Evolutionary conservation across 1,284 basidiomycete species (phyloP).

Genomic region (Quambalaria eucalypti): DNA sequence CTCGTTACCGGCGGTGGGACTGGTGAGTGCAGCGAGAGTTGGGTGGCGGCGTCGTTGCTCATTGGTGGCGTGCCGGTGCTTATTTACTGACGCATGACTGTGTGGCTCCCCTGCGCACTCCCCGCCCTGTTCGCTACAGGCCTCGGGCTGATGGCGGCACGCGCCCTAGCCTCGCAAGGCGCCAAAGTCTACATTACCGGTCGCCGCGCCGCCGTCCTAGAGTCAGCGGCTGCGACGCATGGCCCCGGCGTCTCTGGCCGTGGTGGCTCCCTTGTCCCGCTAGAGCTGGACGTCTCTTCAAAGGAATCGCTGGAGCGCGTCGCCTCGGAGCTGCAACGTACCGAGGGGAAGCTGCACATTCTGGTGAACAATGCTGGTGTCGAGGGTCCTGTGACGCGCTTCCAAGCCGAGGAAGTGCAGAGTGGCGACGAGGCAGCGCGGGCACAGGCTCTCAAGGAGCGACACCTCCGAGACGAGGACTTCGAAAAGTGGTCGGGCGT

Average conservation of each 20-base stretch:
- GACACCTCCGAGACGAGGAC: not conserved
- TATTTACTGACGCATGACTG: not conserved
- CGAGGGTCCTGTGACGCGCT: conserved; percentile 30
- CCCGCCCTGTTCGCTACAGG: not conserved
- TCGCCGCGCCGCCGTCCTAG: conserved; percentile 18
- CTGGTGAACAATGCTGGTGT: conserved; percentile 38
- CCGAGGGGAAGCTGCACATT: conserved; percentile 19
- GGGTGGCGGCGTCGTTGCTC: not conserved
- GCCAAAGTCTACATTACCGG: conserved; percentile 38
- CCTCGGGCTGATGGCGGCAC: conserved; percentile 32
- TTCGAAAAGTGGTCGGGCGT: conserved; percentile 21
- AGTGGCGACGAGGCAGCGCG: conserved; percentile 8
- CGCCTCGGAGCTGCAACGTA: conserved; percentile 5
- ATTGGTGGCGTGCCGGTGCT: not conserved
- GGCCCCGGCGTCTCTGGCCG: not conserved
- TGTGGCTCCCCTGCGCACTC: not conserved
- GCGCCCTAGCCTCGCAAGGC: conserved; percentile 33
- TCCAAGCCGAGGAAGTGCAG: conserved; percentile 3
- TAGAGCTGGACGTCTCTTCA: conserved; percentile 21
- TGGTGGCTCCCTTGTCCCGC: conserved; percentile 5
- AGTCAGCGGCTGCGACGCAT: conserved; percentile 14
- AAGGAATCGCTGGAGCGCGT: conserved; percentile 13
- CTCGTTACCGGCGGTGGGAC: conserved; percentile 39
- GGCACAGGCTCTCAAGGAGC: conserved; percentile 12
- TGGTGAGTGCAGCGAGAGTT: conserved; percentile 3